Evolutionary conservation across 2,329 filamentous ascomycete genomes (phyloP).

Genomic region (Pseudogymnoascus sp.): DNA sequence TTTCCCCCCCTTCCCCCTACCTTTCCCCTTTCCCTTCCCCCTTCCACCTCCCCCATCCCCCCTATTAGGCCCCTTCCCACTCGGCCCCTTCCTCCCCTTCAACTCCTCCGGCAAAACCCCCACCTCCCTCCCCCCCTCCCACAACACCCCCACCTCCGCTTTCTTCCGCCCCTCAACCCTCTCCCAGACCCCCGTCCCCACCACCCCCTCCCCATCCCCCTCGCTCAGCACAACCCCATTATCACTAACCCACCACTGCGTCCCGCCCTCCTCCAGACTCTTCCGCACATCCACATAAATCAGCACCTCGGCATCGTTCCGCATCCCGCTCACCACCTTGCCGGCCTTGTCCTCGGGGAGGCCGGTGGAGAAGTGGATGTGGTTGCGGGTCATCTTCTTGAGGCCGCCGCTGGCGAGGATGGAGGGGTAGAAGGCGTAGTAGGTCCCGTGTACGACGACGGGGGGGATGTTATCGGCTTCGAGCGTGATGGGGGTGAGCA

Average conservation of each 20-base stretch:
- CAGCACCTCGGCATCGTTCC: constrained; percentile 65
- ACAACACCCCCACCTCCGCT: constrained; percentile 54
- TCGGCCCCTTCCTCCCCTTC: constrained; percentile 41
- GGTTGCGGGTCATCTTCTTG: constrained; percentile 71
- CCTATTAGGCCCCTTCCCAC: constrained; percentile 28
- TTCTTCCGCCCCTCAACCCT: constrained; percentile 58
- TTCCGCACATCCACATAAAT: constrained; percentile 66
- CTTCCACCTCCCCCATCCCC: constrained; percentile 26
- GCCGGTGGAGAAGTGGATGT: constrained; percentile 82
- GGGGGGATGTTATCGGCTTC: constrained; percentile 50
- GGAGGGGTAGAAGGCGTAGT: constrained; percentile 65
- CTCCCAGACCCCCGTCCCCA: constrained; percentile 61
- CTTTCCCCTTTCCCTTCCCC: not conserved
- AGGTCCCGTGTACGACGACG: constrained; percentile 79
- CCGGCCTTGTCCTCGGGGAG: constrained; percentile 39
- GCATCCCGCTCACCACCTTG: constrained; percentile 69
- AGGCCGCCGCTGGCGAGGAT: constrained; percentile 74
- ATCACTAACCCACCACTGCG: constrained; percentile 71
- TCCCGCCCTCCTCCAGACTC: constrained; percentile 50
- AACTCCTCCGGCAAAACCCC: constrained; percentile 55
- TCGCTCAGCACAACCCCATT: constrained; percentile 68
- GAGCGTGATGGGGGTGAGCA: constrained; percentile 60
- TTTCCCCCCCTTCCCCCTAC: not conserved
- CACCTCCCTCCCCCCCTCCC: constrained; percentile 42
- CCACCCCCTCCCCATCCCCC: constrained; percentile 49